Evolutionary conservation across 306 rosid genomes (phyloP), one percentile per base, ranked within the genome.

Genomic region (Abrus precatorius): DNA sequence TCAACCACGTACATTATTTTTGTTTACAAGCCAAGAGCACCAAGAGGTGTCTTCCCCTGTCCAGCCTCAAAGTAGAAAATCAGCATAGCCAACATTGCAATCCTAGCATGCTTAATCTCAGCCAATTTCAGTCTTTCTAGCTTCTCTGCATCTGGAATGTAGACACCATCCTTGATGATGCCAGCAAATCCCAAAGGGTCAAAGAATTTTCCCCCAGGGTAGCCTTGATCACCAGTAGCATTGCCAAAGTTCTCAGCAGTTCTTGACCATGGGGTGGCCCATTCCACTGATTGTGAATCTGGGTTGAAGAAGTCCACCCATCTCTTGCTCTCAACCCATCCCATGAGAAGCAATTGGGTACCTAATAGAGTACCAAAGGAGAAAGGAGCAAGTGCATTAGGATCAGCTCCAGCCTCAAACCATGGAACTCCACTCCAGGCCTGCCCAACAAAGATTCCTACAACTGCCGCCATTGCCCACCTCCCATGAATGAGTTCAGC

Each of bases 401-500:
- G 99, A 68, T 85, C 93, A 3, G 99, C 99, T 69, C 99, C 99
- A 1, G 99, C 99, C 86, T 93, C 87, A 57, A 91, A 95, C 99
- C 99, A 95, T n/a, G 99, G 97, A 59, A 95, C 64, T 48, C 99
- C 99, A 62, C 99, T 95, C 98, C 98, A 95, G 0, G 99, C 98
- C 44, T 95, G 98, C 0, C 99, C 99, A 7, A 95, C 87, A 74
- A 95, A 89, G 90, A 95, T 95, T 1, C 99, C 99, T 0, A 95
- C 56, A 53, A 95, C 99, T 1, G 99, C 99, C 1, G 94, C 69
- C 99, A 95, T 95, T 43, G 99, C 99, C 99, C 99, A 96, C 82
- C 99, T 65, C 1, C 99, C 99, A 72, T 96, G 99, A 88, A 96
- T 96, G 52, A 96, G 98, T 87, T 96, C 99, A 3, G 99, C 99